Base-by-base conservation (phyloP, 2,329 filamentous ascomycete genomes). In the Zymoseptoria brevis region DNA sequence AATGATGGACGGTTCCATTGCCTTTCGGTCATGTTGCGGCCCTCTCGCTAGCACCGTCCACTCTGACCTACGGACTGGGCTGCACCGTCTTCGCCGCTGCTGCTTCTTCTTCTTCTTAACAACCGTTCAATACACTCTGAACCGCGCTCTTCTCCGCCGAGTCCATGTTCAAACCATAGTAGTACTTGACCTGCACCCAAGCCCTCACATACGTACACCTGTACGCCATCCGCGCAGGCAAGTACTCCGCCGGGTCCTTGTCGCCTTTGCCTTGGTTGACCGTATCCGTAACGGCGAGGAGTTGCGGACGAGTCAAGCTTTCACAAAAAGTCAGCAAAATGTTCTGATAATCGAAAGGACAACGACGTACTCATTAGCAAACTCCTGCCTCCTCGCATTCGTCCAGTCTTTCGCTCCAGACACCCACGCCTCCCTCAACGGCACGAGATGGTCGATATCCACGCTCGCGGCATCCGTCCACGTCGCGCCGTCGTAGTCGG, bases 381-480 rank as follows among this genome's bases (percentile, higher is more conserved):
- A 91, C 2, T 78, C 72, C 69, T 86, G 77, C 58, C 90, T 83
- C 67, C 82, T 79, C 19, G 79, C 75, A 0, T 86, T 86, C 0
- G 88, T 89, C 90, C 89, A 93, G 1, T 76, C 73, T 7, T 81
- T 80, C 11, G 89, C 89, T 19, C 89, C 89, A 51, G 86, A 89
- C 13, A 68, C 63, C 67, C 67, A 69, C 21, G 67, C 67, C 50
- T 68, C 67, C 51, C 56, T 86, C 61, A 95, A 73, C 0, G 90
- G 89, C 2, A 95, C 88, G 75, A 94, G 80, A 72, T 94, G 90
- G 72, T 94, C 90, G 60, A 94, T 93, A 66, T 93, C 88, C 1
- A 94, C 73, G 66, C 92, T 87, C 19, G 79, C 81, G 1, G 88
- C 82, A 0, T 78, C 76, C 0, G 83, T 87, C 86, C 87, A 90